Evolutionary conservation across 106 monocot species (phyloP).

Genomic region (Apostasia shenzhenica): DNA sequence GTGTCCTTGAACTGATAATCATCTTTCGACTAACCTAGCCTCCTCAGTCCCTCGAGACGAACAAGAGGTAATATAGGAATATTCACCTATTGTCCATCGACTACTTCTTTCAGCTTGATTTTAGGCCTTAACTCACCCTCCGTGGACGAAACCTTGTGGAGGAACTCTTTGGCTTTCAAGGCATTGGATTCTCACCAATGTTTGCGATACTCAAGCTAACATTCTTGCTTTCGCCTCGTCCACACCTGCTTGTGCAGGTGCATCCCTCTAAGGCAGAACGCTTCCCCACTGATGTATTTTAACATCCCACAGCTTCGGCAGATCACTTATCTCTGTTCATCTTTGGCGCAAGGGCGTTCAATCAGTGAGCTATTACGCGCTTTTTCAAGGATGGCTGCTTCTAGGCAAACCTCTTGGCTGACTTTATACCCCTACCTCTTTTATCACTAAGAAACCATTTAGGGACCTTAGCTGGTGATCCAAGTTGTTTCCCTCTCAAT

Average conservation of each 20-base stretch:
- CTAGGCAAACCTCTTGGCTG: too few relatives aligned
- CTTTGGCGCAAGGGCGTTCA: neutral
- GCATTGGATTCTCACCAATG: constrained; percentile 2
- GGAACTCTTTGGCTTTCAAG: constrained; percentile 4
- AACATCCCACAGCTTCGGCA: constrained; percentile 3
- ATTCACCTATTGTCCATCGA: constrained; percentile 7
- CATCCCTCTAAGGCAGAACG: constrained; percentile 10
- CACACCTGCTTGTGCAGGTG: constrained; percentile 2
- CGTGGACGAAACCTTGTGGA: constrained; percentile 14
- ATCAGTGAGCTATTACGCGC: too few relatives aligned
- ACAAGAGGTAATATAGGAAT: constrained; percentile 1
- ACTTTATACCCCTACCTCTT: too few relatives aligned
- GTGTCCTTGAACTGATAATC: neutral
- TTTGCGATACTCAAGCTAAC: neutral
- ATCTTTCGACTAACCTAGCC: constrained; percentile 3
- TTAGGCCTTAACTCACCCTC: constrained; percentile 16
- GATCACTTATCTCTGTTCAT: neutral
- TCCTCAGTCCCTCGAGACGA: constrained; percentile 2
- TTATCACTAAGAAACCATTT: too few relatives aligned
- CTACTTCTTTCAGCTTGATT: constrained; percentile 3
- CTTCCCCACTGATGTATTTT: constrained; percentile 9
- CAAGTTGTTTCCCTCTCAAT: too few relatives aligned
- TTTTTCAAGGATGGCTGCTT: too few relatives aligned
- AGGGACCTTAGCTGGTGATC: too few relatives aligned
- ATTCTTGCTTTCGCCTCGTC: too few relatives aligned